phyloP scores from a whole-genome alignment of 257 asterid species.

The Misopates orontium region DNA sequence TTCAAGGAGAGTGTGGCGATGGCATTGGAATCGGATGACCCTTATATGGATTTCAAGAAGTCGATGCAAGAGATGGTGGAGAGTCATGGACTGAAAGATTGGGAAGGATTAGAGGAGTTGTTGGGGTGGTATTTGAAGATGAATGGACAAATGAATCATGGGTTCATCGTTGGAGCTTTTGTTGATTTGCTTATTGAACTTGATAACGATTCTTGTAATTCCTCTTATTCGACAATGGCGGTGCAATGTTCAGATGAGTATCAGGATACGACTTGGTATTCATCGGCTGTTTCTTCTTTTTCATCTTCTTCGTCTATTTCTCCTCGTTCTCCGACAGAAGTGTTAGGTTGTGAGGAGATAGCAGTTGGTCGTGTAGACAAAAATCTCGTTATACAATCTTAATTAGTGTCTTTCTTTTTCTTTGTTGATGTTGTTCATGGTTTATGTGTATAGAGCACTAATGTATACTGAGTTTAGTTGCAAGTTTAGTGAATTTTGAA shows the following conservation, averaged over 20 bases:
- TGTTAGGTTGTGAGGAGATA: too few species aligned
- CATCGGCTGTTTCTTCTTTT: constrained; percentile 46
- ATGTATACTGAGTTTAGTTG: too few species aligned
- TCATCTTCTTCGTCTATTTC: constrained; percentile 42
- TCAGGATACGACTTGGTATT: constrained; percentile 40
- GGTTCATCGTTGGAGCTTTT: constrained; percentile 72
- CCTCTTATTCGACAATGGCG: constrained; percentile 12
- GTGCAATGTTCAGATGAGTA: neutral
- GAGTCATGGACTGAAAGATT: constrained; percentile 63
- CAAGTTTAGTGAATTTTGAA: too few species aligned
- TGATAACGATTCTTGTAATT: constrained; percentile 16
- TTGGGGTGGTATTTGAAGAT: constrained; percentile 76
- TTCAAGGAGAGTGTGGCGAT: constrained; percentile 64
- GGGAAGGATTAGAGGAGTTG: constrained; percentile 81
- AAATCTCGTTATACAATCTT: too few species aligned
- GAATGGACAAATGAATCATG: constrained; percentile 69
- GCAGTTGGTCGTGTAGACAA: too few species aligned
- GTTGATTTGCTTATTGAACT: constrained; percentile 55
- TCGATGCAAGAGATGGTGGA: constrained; percentile 95
- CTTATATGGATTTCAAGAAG: constrained; percentile 77
- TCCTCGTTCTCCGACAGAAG: too few species aligned
- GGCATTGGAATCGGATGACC: constrained; percentile 78
- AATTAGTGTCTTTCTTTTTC: too few species aligned
- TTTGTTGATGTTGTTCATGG: too few species aligned
- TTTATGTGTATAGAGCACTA: too few species aligned